phyloP scores from a whole-genome alignment of 352 stramenopile genomes.

The Globisporangium acanthophoron region DNA sequence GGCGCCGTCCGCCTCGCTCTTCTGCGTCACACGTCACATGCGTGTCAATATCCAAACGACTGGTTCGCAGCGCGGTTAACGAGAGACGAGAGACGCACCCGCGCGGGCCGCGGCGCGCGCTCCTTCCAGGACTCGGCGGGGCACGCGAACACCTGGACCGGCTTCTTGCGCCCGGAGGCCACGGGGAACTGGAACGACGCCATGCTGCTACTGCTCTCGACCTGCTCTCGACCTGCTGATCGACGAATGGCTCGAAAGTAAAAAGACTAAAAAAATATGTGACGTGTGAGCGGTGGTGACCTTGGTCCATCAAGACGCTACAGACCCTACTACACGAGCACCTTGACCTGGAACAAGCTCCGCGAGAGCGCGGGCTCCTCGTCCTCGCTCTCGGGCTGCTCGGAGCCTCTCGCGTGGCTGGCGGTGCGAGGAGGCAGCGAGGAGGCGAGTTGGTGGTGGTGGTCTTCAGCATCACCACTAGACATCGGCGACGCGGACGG shows the following conservation, averaged over 20 bases:
- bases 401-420: constrained; percentile 4
- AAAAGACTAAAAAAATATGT: constrained; percentile 8
- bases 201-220: not conserved
- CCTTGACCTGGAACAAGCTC: constrained; percentile 64
- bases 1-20: constrained; percentile 20
- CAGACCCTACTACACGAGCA: constrained; percentile 30
- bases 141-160: constrained; percentile 74
- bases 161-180: constrained; percentile 68
- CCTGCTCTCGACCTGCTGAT: not conserved
- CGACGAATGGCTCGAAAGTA: not conserved
- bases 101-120: constrained; percentile 21
- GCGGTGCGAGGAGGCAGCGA: not conserved
- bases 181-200: constrained; percentile 72
- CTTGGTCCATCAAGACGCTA: not conserved
- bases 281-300: constrained; percentile 17
- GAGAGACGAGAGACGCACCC: constrained; percentile 16
- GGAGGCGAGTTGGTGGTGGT: not conserved
- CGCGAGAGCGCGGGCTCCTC: constrained; percentile 18
- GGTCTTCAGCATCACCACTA: not conserved
- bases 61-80: not conserved
- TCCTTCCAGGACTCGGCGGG: constrained; percentile 69
- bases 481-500: not conserved
- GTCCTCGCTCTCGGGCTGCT: constrained; percentile 19
- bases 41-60: not conserved
- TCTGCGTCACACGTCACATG: constrained; percentile 10